These are phyloP conservation scores for Botrytis deweyae DNA, from an alignment of 2,329 filamentous ascomycete species.

Conservation along the genomic window DNA sequence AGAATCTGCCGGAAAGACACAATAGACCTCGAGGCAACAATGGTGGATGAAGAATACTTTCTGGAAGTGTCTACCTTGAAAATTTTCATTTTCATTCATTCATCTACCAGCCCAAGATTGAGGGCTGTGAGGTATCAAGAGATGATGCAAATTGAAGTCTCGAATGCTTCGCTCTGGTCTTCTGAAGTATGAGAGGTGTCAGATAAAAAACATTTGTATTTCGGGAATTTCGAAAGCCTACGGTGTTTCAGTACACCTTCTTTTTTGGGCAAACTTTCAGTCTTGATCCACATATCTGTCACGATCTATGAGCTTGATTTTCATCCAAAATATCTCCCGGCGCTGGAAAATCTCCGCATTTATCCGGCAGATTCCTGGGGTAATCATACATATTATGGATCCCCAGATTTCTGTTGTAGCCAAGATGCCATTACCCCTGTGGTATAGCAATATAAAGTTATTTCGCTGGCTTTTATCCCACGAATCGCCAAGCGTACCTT, in stretches of 20 bases:
- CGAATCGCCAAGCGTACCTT: constrained; percentile 14
- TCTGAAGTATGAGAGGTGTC: background rate
- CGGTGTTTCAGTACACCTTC: too few species aligned
- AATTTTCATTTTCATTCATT: background rate
- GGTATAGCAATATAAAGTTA: background rate
- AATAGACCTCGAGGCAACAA: too few species aligned
- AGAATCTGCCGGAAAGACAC: background rate
- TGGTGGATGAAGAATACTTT: background rate
- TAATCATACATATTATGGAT: background rate
- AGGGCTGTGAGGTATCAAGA: background rate
- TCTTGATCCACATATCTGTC: background rate
- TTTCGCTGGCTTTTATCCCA: constrained; percentile 7
- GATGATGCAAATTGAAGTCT: background rate
- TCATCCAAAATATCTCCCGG: background rate
- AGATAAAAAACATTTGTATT: background rate
- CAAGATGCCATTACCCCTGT: background rate
- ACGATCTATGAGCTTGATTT: background rate
- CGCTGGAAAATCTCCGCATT: background rate
- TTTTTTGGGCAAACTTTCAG: too few species aligned
- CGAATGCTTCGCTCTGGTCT: background rate
- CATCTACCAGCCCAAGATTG: background rate
- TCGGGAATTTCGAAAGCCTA: background rate
- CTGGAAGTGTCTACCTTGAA: background rate
- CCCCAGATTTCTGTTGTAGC: background rate
- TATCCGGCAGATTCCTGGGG: background rate